Evolutionary conservation across 495 filamentous ascomycete species (phyloP), one percentile per base, ranked within the genome.

Genomic region (Terfezia boudieri): DNA sequence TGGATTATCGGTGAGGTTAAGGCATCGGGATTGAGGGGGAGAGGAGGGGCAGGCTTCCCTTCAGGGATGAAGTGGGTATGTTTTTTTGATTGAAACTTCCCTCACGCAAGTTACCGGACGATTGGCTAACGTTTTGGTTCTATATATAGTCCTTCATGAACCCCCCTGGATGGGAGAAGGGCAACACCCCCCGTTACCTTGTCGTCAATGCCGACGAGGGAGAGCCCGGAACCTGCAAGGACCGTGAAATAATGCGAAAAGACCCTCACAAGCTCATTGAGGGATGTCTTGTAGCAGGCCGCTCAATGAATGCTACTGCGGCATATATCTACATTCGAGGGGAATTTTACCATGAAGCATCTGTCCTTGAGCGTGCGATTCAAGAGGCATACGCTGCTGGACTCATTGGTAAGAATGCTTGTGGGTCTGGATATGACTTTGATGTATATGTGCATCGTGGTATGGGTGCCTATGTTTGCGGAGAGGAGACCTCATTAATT

Each of bases 281-380:
- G 72, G 90, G 90, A 61, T 98, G 90, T 70, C 71, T 98, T 56
- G 86, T 98, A 46, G 92, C 93, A 55, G 90, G 90, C 20, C 84
- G 88, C 63, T 84, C 86, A 59, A 94, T 94, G 87, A 94, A 98
- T 71, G 88, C 86, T 68, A 88, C 86, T 35, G 92, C 90, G 59
- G 90, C 90, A 60, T 98, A 98, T 71, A 98, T 98, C 67, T 98
- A 98, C 69, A 96, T 98, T 66, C 90, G 90, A 67, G 90, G 90
- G 62, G 90, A 98, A 69, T 98, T 98, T 72, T 92, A 94, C 68
- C 80, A 93, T 61, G 90, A 98, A 71, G 90, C 92, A 17, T 87
- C 89, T 57, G 77, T 95, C 11, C 76, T 98, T 26, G 88, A 98
- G 68, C 76, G 77, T 56, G 90, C 90, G 53, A 96, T 98, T 66